Percentiles rank a stretch among this genome's conserved stretches.
These are phyloP conservation scores for Copromyces sp. DNA, from an alignment of 495 filamentous ascomycete genomes.

Conservation along the genomic window DNA sequence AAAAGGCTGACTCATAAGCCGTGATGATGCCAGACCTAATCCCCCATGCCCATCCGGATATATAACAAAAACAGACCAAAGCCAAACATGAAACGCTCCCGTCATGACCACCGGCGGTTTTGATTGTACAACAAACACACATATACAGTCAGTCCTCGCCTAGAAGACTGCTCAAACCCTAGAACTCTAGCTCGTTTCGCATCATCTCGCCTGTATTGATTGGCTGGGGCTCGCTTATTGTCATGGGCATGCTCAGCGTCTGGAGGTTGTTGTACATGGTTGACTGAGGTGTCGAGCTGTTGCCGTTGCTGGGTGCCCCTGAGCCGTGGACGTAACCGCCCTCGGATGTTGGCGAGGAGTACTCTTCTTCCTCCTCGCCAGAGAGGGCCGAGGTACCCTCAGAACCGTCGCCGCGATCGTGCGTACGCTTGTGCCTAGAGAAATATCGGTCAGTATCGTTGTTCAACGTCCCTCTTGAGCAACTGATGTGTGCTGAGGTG, in stretches of 20 bases:
- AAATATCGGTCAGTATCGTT: conserved; percentile 11
- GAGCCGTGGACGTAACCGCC: conserved; percentile 39
- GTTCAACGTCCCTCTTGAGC: conserved; percentile 4
- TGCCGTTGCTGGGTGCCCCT: conserved; percentile 30
- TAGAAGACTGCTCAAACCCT: conserved; percentile 22
- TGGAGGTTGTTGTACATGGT: conserved; percentile 39
- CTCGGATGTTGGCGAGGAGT: conserved; percentile 54
- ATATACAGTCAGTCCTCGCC: conserved; percentile 34
- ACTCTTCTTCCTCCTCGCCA: conserved; percentile 72
- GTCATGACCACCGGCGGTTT: background rate
- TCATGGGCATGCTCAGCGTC: conserved; percentile 48
- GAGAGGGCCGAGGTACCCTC: conserved; percentile 55
- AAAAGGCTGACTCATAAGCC: background rate
- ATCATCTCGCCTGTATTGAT: conserved; percentile 35
- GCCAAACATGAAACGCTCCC: conserved; percentile 3
- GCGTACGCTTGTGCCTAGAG: conserved; percentile 82
- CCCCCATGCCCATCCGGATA: conserved; percentile 1
- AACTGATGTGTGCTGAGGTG: conserved; percentile 15
- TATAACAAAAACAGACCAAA: conserved; percentile 24
- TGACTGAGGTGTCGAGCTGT: conserved; percentile 21
- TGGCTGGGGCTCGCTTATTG: conserved; percentile 41
- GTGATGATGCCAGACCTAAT: conserved; percentile 4
- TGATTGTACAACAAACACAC: conserved; percentile 12
- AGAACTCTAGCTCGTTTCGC: conserved; percentile 9
- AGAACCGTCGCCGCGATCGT: conserved; percentile 65